A percentile compares a stretch with the other conserved stretches of the same genome.
Conservation (phyloP, 352 stramenopile species). For the Phytopythium chamaehyphon region DNA sequence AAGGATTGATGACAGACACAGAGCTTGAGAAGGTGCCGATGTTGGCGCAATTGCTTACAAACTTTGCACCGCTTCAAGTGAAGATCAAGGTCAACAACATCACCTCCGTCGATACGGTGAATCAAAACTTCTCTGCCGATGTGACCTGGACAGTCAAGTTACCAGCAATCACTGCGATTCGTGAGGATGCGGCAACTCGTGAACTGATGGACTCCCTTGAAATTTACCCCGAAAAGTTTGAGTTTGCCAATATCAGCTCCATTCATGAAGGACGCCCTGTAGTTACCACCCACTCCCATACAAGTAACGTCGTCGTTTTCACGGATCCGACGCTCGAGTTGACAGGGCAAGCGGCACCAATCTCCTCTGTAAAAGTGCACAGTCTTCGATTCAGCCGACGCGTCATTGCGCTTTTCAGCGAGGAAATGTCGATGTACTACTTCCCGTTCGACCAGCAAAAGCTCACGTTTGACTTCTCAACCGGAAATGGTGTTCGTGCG, state of each 20-base stretch:
- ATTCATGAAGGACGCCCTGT: conserved; percentile 29
- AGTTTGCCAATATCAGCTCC: conserved; percentile 37
- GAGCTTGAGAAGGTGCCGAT: neutral
- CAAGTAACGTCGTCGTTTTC: conserved; percentile 19
- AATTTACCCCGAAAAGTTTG: conserved; percentile 34
- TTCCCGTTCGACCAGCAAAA: conserved; percentile 67
- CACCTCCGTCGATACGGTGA: conserved; percentile 37
- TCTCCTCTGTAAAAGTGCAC: conserved; percentile 14
- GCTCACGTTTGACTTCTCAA: conserved; percentile 43
- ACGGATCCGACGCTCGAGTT: conserved; percentile 18
- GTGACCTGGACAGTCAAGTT: conserved; percentile 43
- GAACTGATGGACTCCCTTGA: conserved; percentile 37
- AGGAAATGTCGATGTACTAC: conserved; percentile 51
- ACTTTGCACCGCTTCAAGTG: conserved; percentile 29
- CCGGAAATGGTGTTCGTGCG: conserved; percentile 23
- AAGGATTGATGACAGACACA: conserved; percentile 1
- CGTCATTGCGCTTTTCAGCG: conserved; percentile 38
- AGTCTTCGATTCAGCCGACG: conserved; percentile 38
- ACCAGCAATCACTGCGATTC: conserved; percentile 32
- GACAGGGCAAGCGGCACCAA: conserved; percentile 8
- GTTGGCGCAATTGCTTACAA: conserved; percentile 23
- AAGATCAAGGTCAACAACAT: conserved; percentile 35
- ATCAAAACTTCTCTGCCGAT: conserved; percentile 38
- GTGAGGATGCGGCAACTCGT: conserved; percentile 33
- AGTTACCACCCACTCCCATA: conserved; percentile 20